Evolutionary conservation across 306 rosid species (phyloP), one percentile per base, ranked within the genome.

Genomic region (Lathyrus aphaca): DNA sequence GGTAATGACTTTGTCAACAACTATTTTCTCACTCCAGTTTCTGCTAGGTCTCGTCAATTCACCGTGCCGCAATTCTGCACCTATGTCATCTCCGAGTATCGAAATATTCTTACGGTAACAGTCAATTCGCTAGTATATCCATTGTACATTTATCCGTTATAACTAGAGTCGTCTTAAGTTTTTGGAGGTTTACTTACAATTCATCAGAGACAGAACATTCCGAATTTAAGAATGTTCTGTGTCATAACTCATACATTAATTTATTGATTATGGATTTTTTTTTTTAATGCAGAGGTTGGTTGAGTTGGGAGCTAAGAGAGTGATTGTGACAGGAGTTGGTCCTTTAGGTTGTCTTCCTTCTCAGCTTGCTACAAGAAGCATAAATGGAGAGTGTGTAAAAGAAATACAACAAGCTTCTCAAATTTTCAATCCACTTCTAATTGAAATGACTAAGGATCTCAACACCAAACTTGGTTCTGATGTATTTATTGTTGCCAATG

Each of bases 1-100:
- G 90, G 96, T 8, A 89, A 89, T 50, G 89, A 89, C 73, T 86
- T 77, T 10, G 88, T 89, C 16, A 89, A 89, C 81, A 89, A 86
- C 75, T 89, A 86, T 39, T 89, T 86, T 59, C 14, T 71, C 32
- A 68, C 73, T 3, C 91, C 90, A 2, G 1, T 53, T 55, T 65
- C 91, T 0, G 71, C 64, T 2, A 74, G 96, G 55, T 82, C 86
- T 11, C 86, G 76, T 44, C 96, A 86, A 67, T 89, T 71, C 75
- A 43, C 88, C 5, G 45, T 89, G 21, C 88, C 89, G 0, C 81
- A 75, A 8, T 86, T 43, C 50, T 80, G 74, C 49, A n/a, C 54
- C 16, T 84, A 68, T 67, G 69, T 89, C 67, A 70, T 84, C 75
- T 66, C 85, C 0, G 85, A 89, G 75, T 89, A 77, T 74, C 74